phyloP scores from a whole-genome alignment of 2,329 filamentous ascomycete species.

The Malbranchea zuffiana region DNA sequence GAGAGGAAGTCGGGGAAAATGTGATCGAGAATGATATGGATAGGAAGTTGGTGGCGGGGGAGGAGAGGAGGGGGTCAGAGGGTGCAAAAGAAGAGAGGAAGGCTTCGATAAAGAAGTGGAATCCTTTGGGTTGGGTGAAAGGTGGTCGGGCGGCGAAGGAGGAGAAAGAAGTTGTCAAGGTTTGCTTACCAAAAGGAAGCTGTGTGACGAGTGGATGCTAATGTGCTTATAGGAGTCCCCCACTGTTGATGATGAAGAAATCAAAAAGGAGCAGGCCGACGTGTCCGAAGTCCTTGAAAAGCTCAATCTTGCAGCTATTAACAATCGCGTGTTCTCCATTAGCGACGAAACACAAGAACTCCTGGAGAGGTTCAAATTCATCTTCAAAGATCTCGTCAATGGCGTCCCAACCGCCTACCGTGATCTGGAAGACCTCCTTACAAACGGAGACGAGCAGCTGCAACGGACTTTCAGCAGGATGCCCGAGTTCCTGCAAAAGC shows the following conservation, averaged over 20 bases:
- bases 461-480: constrained; percentile 56
- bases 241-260: constrained; percentile 27
- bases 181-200: background rate
- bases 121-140: constrained; percentile 31
- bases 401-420: constrained; percentile 88
- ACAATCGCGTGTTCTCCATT: constrained; percentile 76
- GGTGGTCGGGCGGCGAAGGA: constrained; percentile 24
- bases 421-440: constrained; percentile 64
- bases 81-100: constrained; percentile 23
- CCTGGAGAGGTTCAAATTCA: constrained; percentile 71
- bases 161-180: constrained; percentile 24
- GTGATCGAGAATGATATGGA: no score
- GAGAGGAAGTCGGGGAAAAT: no score
- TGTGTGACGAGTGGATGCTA: constrained; percentile 3
- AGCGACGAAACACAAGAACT: constrained; percentile 75
- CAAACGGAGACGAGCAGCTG: constrained; percentile 52
- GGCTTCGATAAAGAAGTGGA: constrained; percentile 21
- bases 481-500: constrained; percentile 69
- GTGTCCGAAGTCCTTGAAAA: constrained; percentile 69
- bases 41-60: constrained; percentile 5
- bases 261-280: constrained; percentile 56
- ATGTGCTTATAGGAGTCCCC: constrained; percentile 2
- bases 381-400: constrained; percentile 84
- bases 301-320: constrained; percentile 69
- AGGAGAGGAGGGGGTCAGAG: constrained; percentile 25